Evolutionary conservation across 192 early-diverging fungal genomes (phyloP).

Genomic region (Gonapodya prolifera): DNA sequence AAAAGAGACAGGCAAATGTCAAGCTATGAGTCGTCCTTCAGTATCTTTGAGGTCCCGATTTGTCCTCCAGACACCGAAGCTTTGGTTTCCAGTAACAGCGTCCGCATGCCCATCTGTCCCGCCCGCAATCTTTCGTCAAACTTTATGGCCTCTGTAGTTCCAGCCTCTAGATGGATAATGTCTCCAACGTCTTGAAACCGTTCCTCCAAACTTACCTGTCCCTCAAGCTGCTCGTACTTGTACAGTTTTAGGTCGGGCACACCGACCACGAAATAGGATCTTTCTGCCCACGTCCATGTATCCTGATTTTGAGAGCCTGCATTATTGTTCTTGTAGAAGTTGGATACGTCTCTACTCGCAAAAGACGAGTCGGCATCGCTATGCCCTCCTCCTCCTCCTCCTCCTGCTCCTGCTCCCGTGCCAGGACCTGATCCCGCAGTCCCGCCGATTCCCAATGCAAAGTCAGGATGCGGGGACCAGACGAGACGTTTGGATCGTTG

Average conservation of each 20-base stretch:
- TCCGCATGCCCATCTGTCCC: too few relatives aligned
- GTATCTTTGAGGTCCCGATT: neutral
- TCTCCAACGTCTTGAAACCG: neutral
- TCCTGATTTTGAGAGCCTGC: neutral
- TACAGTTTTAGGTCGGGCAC: conserved; percentile 11
- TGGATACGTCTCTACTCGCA: neutral
- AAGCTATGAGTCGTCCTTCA: neutral
- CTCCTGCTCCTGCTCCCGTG: neutral
- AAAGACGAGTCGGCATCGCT: neutral
- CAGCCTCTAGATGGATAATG: neutral
- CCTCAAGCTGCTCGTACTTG: neutral
- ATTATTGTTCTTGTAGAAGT: neutral
- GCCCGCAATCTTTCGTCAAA: too few relatives aligned
- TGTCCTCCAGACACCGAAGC: neutral
- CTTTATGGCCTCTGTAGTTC: too few relatives aligned
- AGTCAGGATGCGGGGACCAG: conserved; percentile 5
- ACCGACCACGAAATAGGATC: conserved; percentile 9
- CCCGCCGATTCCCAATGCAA: neutral
- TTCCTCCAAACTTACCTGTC: neutral
- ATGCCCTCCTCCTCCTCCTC: neutral
- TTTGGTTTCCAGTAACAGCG: neutral
- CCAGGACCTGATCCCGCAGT: neutral
- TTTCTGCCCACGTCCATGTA: neutral
- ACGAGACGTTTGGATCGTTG: conserved; percentile 6
- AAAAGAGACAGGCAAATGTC: neutral